A percentile compares a stretch with the other conserved stretches of the same genome.
Conservation (phyloP, 805 yeast species). For the Yamadazyma paraphyllophila region DNA sequence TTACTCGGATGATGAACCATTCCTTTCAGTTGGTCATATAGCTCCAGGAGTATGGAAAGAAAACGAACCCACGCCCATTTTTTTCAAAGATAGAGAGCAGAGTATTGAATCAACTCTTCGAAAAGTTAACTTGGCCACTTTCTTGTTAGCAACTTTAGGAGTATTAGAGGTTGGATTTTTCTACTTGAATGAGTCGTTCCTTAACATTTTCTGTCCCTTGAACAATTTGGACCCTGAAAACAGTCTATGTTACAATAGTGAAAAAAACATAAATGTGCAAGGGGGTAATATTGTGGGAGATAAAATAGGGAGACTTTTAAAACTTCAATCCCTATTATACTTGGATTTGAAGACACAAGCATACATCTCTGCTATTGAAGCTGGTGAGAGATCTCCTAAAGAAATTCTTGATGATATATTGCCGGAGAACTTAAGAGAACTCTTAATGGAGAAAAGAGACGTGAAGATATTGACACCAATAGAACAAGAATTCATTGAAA, state of each 20-base stretch:
- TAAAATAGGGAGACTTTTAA: constrained; percentile 58
- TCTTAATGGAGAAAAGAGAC: constrained; percentile 36
- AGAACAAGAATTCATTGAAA: constrained; percentile 72
- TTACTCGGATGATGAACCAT: constrained; percentile 69
- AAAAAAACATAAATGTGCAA: constrained; percentile 30
- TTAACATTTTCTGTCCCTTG: constrained; percentile 84
- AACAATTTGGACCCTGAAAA: constrained; percentile 53
- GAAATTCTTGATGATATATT: constrained; percentile 75
- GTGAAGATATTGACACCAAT: constrained; percentile 57
- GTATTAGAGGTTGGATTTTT: constrained; percentile 84
- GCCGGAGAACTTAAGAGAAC: constrained; percentile 59
- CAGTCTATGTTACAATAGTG: constrained; percentile 35
- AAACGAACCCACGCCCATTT: constrained; percentile 55
- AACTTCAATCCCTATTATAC: constrained; percentile 75
- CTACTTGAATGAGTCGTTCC: constrained; percentile 77
- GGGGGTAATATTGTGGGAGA: constrained; percentile 35
- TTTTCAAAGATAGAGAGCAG: constrained; percentile 60
- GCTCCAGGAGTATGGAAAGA: constrained; percentile 72
- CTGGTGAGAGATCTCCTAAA: constrained; percentile 55
- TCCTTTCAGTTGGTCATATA: constrained; percentile 64
- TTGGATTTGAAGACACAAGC: constrained; percentile 95
- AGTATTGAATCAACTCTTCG: constrained; percentile 65
- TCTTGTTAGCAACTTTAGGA: constrained; percentile 82
- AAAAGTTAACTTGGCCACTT: constrained; percentile 85
- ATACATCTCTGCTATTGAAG: constrained; percentile 80